Conservation (phyloP, 2,329 filamentous ascomycete species). For the Bipolaris victoriae region DNA sequence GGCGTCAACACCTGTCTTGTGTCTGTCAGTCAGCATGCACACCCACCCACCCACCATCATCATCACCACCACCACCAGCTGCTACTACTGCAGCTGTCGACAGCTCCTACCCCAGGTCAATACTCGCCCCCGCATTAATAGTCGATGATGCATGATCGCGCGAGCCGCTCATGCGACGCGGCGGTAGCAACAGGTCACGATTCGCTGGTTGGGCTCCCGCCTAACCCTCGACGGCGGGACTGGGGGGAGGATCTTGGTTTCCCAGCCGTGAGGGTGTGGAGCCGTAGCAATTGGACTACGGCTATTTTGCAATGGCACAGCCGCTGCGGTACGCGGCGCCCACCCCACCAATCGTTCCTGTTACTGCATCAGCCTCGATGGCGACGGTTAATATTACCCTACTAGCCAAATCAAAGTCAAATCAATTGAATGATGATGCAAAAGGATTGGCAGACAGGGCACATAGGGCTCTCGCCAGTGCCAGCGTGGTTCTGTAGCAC, state of each 20-base stretch:
- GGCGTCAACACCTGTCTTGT: conserved; percentile 7
- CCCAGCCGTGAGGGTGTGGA: conserved; percentile 21
- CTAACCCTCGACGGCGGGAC: conserved; percentile 11
- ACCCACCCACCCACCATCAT: conserved; percentile 12
- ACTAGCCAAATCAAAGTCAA: conserved; percentile 12
- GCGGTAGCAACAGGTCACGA: conserved; percentile 15
- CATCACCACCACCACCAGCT: conserved; percentile 2
- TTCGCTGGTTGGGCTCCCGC: conserved; percentile 10
- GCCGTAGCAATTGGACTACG: conserved; percentile 14
- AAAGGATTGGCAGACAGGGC: conserved; percentile 14
- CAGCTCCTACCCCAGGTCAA: conserved; percentile 13
- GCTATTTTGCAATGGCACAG: conserved; percentile 16
- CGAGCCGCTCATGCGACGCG: conserved; percentile 17
- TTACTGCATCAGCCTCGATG: conserved; percentile 17
- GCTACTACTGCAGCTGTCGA: conserved; percentile 2
- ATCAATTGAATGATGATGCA: conserved; percentile 7
- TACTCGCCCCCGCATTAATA: conserved; percentile 19
- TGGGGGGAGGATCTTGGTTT: conserved; percentile 4
- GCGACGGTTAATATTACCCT: conserved; percentile 11
- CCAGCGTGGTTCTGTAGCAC: conserved; percentile 7
- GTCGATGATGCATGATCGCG: conserved; percentile 30
- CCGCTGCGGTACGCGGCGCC: conserved; percentile 19
- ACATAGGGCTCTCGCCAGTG: conserved; percentile 1
- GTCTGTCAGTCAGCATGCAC: conserved; percentile 9
- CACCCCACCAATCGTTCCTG: background rate